These are phyloP conservation scores for Boletales sp. DNA, from an alignment of 768 basidiomycete genomes.

Conservation along the genomic window DNA sequence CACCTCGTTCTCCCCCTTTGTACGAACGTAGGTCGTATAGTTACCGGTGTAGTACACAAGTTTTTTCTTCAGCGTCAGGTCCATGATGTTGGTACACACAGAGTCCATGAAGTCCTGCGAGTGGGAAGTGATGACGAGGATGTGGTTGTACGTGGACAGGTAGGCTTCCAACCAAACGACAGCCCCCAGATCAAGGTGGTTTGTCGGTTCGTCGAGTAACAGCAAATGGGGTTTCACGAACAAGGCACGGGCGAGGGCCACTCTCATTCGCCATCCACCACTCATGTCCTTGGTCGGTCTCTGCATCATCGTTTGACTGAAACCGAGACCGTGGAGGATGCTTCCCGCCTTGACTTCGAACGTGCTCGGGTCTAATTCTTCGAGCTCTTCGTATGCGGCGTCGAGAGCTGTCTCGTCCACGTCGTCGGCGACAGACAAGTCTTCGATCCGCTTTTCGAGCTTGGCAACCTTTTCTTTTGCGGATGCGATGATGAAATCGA, in stretches of 20 bases:
- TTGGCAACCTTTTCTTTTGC: slow-evolving; percentile 91
- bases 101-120: slow-evolving; percentile 99
- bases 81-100: slow-evolving; percentile 98
- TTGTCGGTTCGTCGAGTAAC: slow-evolving; percentile 89
- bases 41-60: slow-evolving; percentile 94
- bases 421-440: slow-evolving; percentile 83
- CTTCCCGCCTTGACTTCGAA: slow-evolving; percentile 96
- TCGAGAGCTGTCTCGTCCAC: slow-evolving; percentile 89
- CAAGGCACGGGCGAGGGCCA: slow-evolving; percentile 91
- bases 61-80: slow-evolving; percentile 88
- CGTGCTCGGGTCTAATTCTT: slow-evolving; percentile 92
- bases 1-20: slow-evolving; percentile 95
- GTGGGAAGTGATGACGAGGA: slow-evolving; percentile 95
- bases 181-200: slow-evolving; percentile 93
- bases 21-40: slow-evolving; percentile 95
- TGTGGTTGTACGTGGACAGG: slow-evolving; percentile 96
- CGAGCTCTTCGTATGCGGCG: slow-evolving; percentile 88
- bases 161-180: slow-evolving; percentile 99
- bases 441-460: slow-evolving; percentile 91
- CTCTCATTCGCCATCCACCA: slow-evolving; percentile 99
- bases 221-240: slow-evolving; percentile 96
- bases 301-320: slow-evolving; percentile 87
- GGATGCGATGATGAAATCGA: slow-evolving; percentile 93
- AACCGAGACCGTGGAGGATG: slow-evolving; percentile 97
- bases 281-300: slow-evolving; percentile 98